These are phyloP conservation scores for Phaeomoniella chlamydospora DNA, from an alignment of 2,329 filamentous ascomycete genomes.

Conservation along the genomic window DNA sequence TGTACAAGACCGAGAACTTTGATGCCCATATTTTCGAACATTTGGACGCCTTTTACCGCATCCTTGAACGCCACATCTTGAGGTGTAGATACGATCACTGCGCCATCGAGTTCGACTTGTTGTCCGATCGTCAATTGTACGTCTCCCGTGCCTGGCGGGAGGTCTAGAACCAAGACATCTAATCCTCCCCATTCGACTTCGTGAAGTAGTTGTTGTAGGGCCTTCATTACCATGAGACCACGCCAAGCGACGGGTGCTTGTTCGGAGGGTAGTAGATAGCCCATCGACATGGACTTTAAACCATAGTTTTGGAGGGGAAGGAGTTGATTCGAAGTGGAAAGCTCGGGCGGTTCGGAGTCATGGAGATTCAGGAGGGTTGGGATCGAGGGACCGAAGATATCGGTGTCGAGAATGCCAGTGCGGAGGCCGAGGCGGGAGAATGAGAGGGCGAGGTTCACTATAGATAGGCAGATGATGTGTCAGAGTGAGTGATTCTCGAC, in stretches of 20 bases:
- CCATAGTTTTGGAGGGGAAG: constrained; percentile 87
- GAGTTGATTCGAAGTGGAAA: constrained; percentile 47
- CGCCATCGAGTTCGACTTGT: constrained; percentile 76
- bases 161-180: constrained; percentile 76
- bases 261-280: constrained; percentile 55
- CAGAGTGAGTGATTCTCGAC: background rate
- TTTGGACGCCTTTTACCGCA: constrained; percentile 77
- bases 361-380: constrained; percentile 76
- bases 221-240: constrained; percentile 95
- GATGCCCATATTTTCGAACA: constrained; percentile 77
- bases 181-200: constrained; percentile 88
- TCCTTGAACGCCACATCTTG: constrained; percentile 88
- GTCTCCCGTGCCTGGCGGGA: constrained; percentile 90
- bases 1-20: constrained; percentile 72
- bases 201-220: constrained; percentile 85
- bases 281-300: constrained; percentile 97
- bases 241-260: constrained; percentile 78
- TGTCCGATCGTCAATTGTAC: constrained; percentile 95
- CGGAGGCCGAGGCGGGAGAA: constrained; percentile 71
- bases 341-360: constrained; percentile 8
- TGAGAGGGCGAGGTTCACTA: constrained; percentile 67
- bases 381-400: constrained; percentile 93
- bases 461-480: constrained; percentile 1
- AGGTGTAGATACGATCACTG: constrained; percentile 77
- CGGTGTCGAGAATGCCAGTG: constrained; percentile 80